A percentile compares a stretch with the other conserved stretches of the same genome.
phyloP scores from a whole-genome alignment of 176 grass and related monocot species.

The Avena sativa region DNA sequence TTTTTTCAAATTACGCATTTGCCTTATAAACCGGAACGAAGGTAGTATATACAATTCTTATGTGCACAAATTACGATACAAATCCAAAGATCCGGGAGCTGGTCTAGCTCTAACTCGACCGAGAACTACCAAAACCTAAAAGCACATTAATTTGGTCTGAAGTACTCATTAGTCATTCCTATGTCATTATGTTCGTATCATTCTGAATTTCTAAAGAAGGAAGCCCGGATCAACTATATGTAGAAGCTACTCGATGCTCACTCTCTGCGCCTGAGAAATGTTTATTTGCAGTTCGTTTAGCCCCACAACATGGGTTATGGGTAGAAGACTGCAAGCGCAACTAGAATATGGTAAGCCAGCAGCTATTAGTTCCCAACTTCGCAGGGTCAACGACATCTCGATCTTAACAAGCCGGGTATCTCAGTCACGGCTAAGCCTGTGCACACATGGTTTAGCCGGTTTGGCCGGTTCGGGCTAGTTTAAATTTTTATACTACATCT shows the following conservation, averaged over 20 bases:
- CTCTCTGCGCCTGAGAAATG: neutral
- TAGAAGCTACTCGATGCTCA: neutral
- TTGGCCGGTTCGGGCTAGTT: too few species aligned
- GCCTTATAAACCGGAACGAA: too few species aligned
- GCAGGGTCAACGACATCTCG: neutral
- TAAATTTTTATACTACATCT: too few species aligned
- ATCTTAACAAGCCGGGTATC: neutral
- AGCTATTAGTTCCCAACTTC: neutral
- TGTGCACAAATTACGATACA: too few species aligned
- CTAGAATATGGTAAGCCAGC: neutral
- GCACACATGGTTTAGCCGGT: too few species aligned
- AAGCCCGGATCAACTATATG: neutral
- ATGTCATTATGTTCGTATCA: neutral
- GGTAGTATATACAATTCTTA: too few species aligned
- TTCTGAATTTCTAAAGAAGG: neutral
- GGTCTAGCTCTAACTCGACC: too few species aligned
- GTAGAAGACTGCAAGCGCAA: neutral
- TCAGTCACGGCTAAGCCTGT: neutral
- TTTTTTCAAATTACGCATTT: too few species aligned
- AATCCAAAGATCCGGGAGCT: too few species aligned
- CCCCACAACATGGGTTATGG: neutral
- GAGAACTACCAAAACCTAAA: too few species aligned
- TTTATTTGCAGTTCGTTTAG: neutral
- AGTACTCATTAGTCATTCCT: neutral
- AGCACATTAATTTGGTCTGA: neutral